Base-by-base conservation (phyloP, 371 early-diverging fungal species). In the Mucor circinelloides region DNA sequence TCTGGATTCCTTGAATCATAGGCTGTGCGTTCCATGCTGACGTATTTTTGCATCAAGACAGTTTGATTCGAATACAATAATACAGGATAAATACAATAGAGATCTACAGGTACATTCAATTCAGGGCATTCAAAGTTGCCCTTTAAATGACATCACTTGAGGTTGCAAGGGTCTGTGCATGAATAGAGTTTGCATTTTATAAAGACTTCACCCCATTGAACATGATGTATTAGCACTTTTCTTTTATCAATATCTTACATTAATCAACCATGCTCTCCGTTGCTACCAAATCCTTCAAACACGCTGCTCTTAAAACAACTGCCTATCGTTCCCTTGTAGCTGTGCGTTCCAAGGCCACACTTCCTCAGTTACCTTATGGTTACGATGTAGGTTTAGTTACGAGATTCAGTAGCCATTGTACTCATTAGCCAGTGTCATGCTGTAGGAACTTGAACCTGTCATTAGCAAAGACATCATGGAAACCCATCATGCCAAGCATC, bases 401-500 rank as follows among this genome's bases (percentile, higher is more conserved):
- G 19, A 17, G 40, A 40, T 17, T 50, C 59, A 44, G 66, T 32
- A 44, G 48, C 40, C 31, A 19, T 5, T 27, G 17, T 6, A 34
- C 8, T 25, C 10, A n/a, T 46, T 2, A 30, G 13, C 21, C 31
- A 25, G n/a, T 32, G 19, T 5, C 12, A 1, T 1, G 15, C 40
- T 55, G 13, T 70, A 94, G 86, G 97, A 91, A 55, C 89, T 97
- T 68, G 97, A 97, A 81, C 98, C 98, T 55, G 90, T 90, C 71
- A 93, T 97, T 78, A 94, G 90, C 44, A 88, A 88, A 58, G 95
- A 99, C 75, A 99, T 98, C 77, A 98, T 99, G 99, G 73, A 89
- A 70, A 78, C 96, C 60, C 99, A 99, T 81, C 97, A 99, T 82
- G 52, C 84, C 70, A 97, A 98, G 89, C 99, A 99, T 84, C 99